phyloP scores from a whole-genome alignment of 1,284 basidiomycete genomes.

The Naganishia sp. region DNA sequence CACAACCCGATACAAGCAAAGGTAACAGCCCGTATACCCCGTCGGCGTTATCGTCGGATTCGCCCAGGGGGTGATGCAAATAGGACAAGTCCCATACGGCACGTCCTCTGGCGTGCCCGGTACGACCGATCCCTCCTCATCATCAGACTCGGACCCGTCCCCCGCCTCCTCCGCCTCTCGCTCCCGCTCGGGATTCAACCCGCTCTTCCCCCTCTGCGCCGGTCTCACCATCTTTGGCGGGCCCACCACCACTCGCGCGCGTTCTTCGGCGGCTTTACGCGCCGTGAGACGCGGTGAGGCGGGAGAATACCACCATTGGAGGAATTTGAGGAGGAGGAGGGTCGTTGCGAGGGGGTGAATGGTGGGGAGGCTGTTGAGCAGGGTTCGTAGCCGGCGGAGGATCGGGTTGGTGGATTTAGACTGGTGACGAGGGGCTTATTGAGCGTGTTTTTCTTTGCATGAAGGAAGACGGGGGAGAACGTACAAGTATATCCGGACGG shows the following conservation, averaged over 20 bases:
- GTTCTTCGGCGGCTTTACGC: constrained; percentile 37
- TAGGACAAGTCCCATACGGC: constrained; percentile 22
- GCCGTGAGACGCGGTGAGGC: constrained; percentile 65
- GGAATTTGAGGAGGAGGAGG: constrained; percentile 94
- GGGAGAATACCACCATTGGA: constrained; percentile 99
- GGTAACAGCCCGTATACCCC: constrained; percentile 34
- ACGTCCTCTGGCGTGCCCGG: constrained; percentile 35
- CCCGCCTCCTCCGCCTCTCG: constrained; percentile 35
- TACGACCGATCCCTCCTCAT: constrained; percentile 56
- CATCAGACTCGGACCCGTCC: constrained; percentile 33
- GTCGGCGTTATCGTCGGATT: constrained; percentile 53
- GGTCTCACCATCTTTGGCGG: constrained; percentile 23
- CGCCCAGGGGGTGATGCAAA: constrained; percentile 34
- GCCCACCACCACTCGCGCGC: constrained; percentile 41
- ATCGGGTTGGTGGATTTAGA: constrained; percentile 15
- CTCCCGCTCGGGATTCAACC: constrained; percentile 24
- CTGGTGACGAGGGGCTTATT: background rate
- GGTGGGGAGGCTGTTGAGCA: constrained; percentile 51
- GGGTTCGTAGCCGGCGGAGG: constrained; percentile 27
- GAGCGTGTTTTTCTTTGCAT: background rate
- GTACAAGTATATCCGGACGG: background rate
- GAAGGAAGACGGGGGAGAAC: background rate
- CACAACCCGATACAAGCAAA: constrained; percentile 29
- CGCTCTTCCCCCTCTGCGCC: background rate
- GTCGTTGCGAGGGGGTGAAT: constrained; percentile 65